phyloP scores from a whole-genome alignment of 352 stramenopile genomes.

The Plasmopara muralis region DNA sequence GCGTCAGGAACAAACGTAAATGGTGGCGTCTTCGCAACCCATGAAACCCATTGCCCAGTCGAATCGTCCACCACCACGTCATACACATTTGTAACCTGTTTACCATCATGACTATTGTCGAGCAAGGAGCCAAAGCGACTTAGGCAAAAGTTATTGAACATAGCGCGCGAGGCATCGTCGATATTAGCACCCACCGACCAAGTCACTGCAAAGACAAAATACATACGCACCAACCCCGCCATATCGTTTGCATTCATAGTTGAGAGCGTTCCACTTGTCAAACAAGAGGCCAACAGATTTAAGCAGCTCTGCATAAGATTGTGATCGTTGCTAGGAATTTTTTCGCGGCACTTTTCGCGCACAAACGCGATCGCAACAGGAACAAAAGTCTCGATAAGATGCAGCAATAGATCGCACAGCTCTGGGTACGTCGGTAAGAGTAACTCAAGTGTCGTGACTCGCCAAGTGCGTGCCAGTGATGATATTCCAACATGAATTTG shows the following conservation, averaged over 20 bases:
- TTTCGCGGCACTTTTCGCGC: slow-evolving; percentile 85
- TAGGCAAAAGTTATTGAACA: slow-evolving; percentile 87
- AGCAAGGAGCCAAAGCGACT: slow-evolving; percentile 55
- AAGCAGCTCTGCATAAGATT: slow-evolving; percentile 86
- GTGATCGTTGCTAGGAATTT: slow-evolving; percentile 81
- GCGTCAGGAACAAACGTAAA: slow-evolving; percentile 81
- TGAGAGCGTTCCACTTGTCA: slow-evolving; percentile 37
- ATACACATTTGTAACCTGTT: slow-evolving; percentile 71
- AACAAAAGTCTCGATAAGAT: slow-evolving; percentile 79
- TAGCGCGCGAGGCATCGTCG: slow-evolving; percentile 64
- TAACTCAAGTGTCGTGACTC: slow-evolving; percentile 62
- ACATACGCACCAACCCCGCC: slow-evolving; percentile 63
- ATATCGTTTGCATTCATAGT: slow-evolving; percentile 44
- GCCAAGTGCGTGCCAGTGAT: slow-evolving; percentile 73
- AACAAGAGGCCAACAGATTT: slow-evolving; percentile 79
- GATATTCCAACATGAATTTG: slow-evolving; percentile 78
- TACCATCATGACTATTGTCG: slow-evolving; percentile 32
- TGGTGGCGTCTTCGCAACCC: slow-evolving; percentile 80
- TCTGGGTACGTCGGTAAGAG: slow-evolving; percentile 46
- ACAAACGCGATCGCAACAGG: slow-evolving; percentile 82
- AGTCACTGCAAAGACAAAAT: slow-evolving; percentile 83
- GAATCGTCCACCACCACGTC: slow-evolving; percentile 78
- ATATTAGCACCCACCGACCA: slow-evolving; percentile 87
- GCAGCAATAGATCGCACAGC: slow-evolving; percentile 56
- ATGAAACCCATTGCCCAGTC: slow-evolving; percentile 73